Base-by-base conservation (phyloP, 2,329 filamentous ascomycete species). In the Alternaria sp. region DNA sequence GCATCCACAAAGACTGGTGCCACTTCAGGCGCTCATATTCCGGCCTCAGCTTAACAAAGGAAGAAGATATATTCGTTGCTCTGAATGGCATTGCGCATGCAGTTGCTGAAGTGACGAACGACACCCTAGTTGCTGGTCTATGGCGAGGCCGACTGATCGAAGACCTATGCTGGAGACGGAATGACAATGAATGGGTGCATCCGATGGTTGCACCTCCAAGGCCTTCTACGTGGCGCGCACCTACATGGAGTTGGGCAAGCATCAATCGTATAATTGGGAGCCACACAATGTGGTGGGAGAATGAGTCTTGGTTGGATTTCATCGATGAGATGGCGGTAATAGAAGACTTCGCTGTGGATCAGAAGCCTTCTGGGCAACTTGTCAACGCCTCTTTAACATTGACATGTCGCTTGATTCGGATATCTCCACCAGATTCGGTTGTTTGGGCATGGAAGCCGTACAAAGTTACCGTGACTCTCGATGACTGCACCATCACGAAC, bases 11-110 rank as follows among this genome's bases (percentile, higher is more conserved):
- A 6, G 28, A 30, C 6, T 65, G 62, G 59, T 19, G 12, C 4
- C 11, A 1, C 7, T 62, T 58, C n/a, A 60, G 40, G 12, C 9
- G 1, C 1, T 7, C 4, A 17, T 65, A 62, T 52, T 57, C 62
- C 15, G 12, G 17, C 6, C 56, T 36, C 25, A 6, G 8, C 12
- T 40, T 65, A 2, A 62, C 65, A 2, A 65, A 61, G 21, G 58
- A 64, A 15, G 21, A 45, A 32, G 59, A 67, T n/a, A 40, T 46
- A 11, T n/a, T 67, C 4, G 49, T 67, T 36, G 65, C 65, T 2
- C 13, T 67, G 5, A 19, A 43, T 13, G 63, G 63, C 13, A 40
- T 66, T 17, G 44, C 51, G 11, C 23, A 54, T 2, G 46, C 57
- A 3, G 44, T 66, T 46, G 45, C 21, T 12, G 11, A 32, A 25